Percentiles rank a stretch among this genome's conserved stretches.
These are phyloP conservation scores for Diaporthe sp. DNA, from an alignment of 2,329 filamentous ascomycete genomes.

Conservation along the genomic window DNA sequence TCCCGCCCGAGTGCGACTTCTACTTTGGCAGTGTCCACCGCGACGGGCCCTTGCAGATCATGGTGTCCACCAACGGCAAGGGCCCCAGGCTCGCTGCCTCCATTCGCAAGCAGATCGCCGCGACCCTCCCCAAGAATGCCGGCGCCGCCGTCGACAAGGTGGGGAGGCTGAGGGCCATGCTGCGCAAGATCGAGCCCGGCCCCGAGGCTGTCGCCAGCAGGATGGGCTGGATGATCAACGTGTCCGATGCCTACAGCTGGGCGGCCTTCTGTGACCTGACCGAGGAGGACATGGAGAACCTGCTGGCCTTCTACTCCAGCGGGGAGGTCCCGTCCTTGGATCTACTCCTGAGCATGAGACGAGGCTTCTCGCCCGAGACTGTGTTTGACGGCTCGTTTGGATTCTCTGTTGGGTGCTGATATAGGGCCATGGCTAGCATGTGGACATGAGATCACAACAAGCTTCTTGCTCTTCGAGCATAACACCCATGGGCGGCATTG, in stretches of 20 bases:
- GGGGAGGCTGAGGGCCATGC: slow-evolving; percentile 81
- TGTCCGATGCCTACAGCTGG: slow-evolving; percentile 89
- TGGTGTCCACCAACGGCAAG: slow-evolving; percentile 99
- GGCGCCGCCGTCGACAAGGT: slow-evolving; percentile 90
- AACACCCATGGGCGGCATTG: neutral
- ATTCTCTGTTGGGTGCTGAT: slow-evolving; percentile 64
- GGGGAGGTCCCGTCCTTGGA: slow-evolving; percentile 70
- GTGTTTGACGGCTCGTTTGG: slow-evolving; percentile 73
- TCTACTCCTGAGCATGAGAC: slow-evolving; percentile 68
- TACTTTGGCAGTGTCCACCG: slow-evolving; percentile 98
- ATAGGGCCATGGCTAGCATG: slow-evolving; percentile 22
- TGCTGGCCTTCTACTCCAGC: slow-evolving; percentile 81
- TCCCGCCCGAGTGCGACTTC: slow-evolving; percentile 97
- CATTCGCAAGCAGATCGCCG: slow-evolving; percentile 86
- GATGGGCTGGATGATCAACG: slow-evolving; percentile 95
- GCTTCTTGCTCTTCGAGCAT: neutral
- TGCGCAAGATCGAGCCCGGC: slow-evolving; percentile 82
- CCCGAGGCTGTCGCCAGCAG: slow-evolving; percentile 83
- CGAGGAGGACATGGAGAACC: slow-evolving; percentile 85
- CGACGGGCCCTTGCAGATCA: slow-evolving; percentile 95
- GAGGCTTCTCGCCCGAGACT: slow-evolving; percentile 59
- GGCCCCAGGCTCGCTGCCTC: slow-evolving; percentile 91
- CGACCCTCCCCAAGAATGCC: slow-evolving; percentile 80
- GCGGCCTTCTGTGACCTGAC: slow-evolving; percentile 87
- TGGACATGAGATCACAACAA: neutral